phyloP scores from a whole-genome alignment of 2,329 filamentous ascomycete species.

The Sphaerulina vaccinii region DNA sequence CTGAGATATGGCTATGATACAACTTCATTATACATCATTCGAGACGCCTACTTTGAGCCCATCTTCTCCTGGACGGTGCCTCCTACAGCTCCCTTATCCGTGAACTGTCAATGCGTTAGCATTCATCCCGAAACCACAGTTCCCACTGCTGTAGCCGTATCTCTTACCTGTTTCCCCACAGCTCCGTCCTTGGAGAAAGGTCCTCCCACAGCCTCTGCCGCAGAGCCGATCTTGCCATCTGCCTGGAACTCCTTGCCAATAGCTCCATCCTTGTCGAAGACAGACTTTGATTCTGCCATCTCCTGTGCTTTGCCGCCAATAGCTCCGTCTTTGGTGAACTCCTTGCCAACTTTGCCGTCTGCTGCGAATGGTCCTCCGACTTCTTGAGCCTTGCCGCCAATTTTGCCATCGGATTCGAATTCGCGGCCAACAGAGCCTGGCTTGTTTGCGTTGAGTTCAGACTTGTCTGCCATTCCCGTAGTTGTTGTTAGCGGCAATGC shows the following conservation, averaged over 20 bases:
- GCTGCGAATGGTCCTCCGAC: slow-evolving; percentile 13
- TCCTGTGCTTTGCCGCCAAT: slow-evolving; percentile 13
- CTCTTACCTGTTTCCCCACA: neutral
- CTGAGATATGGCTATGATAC: too few species aligned
- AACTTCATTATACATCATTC: neutral
- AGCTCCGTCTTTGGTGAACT: slow-evolving; percentile 14
- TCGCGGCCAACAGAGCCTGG: neutral
- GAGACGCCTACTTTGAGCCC: neutral
- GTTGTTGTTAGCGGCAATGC: neutral
- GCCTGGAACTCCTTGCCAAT: slow-evolving; percentile 8
- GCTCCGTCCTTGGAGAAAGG: neutral
- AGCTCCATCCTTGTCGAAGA: slow-evolving; percentile 9
- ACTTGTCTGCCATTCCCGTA: neutral
- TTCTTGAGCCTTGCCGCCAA: slow-evolving; percentile 6
- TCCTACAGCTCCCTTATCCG: slow-evolving; percentile 6
- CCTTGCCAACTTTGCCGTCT: slow-evolving; percentile 10
- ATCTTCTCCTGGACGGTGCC: slow-evolving; percentile 7
- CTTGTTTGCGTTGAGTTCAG: neutral
- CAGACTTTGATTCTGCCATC: slow-evolving; percentile 7
- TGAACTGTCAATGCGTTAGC: neutral
- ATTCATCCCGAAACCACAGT: neutral
- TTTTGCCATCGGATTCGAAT: slow-evolving; percentile 12
- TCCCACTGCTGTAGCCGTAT: neutral
- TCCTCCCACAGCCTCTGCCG: slow-evolving; percentile 2
- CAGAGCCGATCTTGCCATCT: neutral